These are phyloP conservation scores for Wickerhamomyces ciferrii DNA, from an alignment of 805 yeast species.

Conservation along the genomic window DNA sequence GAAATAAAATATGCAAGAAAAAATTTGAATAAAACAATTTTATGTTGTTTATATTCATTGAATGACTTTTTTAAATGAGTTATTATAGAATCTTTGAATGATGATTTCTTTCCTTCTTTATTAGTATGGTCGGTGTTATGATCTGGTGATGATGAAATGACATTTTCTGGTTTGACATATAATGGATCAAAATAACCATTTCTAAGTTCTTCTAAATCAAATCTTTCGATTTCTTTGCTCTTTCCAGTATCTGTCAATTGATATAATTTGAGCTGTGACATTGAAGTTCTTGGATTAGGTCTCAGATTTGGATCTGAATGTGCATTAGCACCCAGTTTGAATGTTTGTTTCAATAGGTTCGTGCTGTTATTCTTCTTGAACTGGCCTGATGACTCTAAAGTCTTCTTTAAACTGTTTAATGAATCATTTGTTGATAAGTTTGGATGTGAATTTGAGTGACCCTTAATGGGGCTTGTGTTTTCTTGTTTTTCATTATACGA, in stretches of 20 bases:
- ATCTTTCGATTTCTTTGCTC: conserved; percentile 23
- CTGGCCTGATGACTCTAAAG: background rate
- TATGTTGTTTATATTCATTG: conserved; percentile 11
- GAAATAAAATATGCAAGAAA: conserved; percentile 35
- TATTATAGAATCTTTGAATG: background rate
- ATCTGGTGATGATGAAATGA: background rate
- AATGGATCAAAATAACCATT: conserved; percentile 45
- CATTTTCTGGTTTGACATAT: conserved; percentile 24
- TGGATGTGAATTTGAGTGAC: background rate
- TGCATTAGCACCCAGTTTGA: conserved; percentile 5
- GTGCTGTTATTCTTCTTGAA: conserved; percentile 3
- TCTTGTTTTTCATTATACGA: background rate
- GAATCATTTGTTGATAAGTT: background rate
- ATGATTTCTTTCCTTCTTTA: background rate
- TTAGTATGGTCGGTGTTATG: background rate
- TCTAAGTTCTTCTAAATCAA: conserved; percentile 39
- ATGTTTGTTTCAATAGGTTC: conserved; percentile 6
- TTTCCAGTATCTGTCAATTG: conserved; percentile 15
- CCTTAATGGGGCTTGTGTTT: background rate
- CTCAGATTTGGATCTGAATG: conserved; percentile 2
- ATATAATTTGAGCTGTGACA: conserved; percentile 29
- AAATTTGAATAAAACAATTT: conserved; percentile 20
- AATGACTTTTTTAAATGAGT: background rate
- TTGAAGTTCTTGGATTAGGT: conserved; percentile 25
- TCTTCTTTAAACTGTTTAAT: background rate